A percentile compares a stretch with the other conserved stretches of the same genome.
Conservation (phyloP, 2,329 filamentous ascomycete species). For the Polychaeton citri region DNA sequence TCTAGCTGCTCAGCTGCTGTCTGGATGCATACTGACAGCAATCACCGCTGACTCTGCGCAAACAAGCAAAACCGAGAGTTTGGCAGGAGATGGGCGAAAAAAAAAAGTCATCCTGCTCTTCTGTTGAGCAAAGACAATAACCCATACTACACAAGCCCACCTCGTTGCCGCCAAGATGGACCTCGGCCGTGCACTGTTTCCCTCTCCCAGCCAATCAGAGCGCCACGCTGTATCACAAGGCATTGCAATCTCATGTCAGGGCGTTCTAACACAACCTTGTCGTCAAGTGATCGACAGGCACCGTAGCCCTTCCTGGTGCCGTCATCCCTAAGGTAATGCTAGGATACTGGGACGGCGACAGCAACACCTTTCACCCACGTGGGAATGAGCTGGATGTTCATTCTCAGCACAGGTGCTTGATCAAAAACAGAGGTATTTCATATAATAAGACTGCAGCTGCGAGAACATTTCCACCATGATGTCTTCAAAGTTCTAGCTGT, state of each 20-base stretch:
- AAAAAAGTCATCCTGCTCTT: too few relatives aligned
- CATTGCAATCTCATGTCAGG: not conserved
- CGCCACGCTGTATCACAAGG: not conserved
- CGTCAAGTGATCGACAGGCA: not conserved
- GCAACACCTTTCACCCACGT: not conserved
- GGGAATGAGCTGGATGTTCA: not conserved
- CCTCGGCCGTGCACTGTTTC: too few relatives aligned
- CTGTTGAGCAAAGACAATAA: too few relatives aligned
- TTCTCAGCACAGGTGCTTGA: not conserved
- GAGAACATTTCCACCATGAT: not conserved
- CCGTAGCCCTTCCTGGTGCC: not conserved
- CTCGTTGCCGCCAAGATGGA: too few relatives aligned
- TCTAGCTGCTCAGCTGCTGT: too few relatives aligned
- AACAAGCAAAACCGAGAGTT: too few relatives aligned
- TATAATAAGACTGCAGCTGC: not conserved
- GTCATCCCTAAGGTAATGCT: not conserved
- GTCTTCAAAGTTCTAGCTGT: not conserved
- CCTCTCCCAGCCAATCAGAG: too few relatives aligned
- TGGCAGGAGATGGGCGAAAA: too few relatives aligned
- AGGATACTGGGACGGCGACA: not conserved
- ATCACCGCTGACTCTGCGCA: too few relatives aligned
- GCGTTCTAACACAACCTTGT: too few relatives aligned
- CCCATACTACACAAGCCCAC: too few relatives aligned
- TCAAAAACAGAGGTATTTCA: not conserved
- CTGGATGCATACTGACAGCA: too few relatives aligned